These are phyloP conservation scores for Helicocarpus griseus DNA, from an alignment of 2,329 filamentous ascomycete species.

Conservation along the genomic window DNA sequence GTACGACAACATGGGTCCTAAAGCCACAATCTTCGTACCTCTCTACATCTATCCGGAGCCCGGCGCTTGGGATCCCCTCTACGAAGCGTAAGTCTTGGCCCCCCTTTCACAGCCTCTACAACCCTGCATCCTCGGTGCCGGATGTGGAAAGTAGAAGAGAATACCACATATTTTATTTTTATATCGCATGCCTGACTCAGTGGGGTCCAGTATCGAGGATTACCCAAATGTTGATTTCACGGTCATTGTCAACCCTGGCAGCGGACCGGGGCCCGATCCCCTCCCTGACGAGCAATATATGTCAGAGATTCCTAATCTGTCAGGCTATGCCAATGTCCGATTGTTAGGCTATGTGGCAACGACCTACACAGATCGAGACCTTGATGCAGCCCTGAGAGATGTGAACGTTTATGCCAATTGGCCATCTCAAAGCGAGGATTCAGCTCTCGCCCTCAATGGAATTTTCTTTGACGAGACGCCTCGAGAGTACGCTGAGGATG, in stretches of 20 bases:
- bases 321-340: conserved; percentile 37
- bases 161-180: conserved; percentile 4
- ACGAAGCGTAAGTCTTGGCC: conserved; percentile 30
- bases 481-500: conserved; percentile 23
- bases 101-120: background rate
- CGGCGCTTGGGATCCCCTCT: conserved; percentile 39
- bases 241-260: conserved; percentile 40
- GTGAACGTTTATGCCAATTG: conserved; percentile 39
- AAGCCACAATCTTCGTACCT: conserved; percentile 37
- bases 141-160: background rate
- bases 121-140: conserved; percentile 4
- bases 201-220: conserved; percentile 3
- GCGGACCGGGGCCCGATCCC: conserved; percentile 35
- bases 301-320: conserved; percentile 32
- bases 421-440: conserved; percentile 26
- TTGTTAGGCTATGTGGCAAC: conserved; percentile 43
- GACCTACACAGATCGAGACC: conserved; percentile 35
- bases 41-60: conserved; percentile 41
- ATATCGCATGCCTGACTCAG: conserved; percentile 6
- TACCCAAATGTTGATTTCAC: conserved; percentile 40
- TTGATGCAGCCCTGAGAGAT: conserved; percentile 34
- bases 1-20: conserved; percentile 26
- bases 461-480: conserved; percentile 44
- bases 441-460: conserved; percentile 33
- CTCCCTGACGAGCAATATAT: conserved; percentile 37